These are phyloP conservation scores for Malus sieversii DNA, from an alignment of 306 rosid species.

Conservation along the genomic window DNA sequence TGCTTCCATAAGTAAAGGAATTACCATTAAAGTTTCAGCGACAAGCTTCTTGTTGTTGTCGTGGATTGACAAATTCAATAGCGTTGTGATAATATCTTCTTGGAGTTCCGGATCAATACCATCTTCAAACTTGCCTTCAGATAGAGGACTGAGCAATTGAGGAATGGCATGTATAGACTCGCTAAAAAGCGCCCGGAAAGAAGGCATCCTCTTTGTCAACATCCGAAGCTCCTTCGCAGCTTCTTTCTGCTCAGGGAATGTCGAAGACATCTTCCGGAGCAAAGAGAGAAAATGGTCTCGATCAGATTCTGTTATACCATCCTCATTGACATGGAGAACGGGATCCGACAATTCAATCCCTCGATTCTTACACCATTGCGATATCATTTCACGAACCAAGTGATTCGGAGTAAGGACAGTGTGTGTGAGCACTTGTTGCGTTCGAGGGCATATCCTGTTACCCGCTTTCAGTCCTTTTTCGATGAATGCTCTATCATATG, in stretches of 20 bases:
- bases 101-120: constrained; percentile 47
- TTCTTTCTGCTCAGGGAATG: constrained; percentile 52
- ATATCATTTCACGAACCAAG: constrained; percentile 62
- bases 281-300: constrained; percentile 46
- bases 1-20: constrained; percentile 59
- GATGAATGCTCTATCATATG: constrained; percentile 74
- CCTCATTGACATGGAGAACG: constrained; percentile 35
- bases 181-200: constrained; percentile 64
- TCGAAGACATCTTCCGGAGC: constrained; percentile 64
- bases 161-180: constrained; percentile 63
- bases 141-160: constrained; percentile 57
- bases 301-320: constrained; percentile 51
- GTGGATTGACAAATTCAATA: constrained; percentile 78
- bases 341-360: constrained; percentile 58
- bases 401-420: constrained; percentile 68
- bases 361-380: constrained; percentile 55
- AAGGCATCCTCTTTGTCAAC: constrained; percentile 76
- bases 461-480: constrained; percentile 74
- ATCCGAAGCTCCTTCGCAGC: constrained; percentile 82
- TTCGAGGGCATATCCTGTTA: constrained; percentile 69
- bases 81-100: constrained; percentile 80
- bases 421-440: constrained; percentile 78
- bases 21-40: constrained; percentile 67
- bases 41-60: constrained; percentile 83
- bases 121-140: constrained; percentile 33